Evolutionary conservation across 129 eudicot genomes (phyloP), one percentile per base, ranked within the genome.

Genomic region (Pseudognaphalium luteoalbum): DNA sequence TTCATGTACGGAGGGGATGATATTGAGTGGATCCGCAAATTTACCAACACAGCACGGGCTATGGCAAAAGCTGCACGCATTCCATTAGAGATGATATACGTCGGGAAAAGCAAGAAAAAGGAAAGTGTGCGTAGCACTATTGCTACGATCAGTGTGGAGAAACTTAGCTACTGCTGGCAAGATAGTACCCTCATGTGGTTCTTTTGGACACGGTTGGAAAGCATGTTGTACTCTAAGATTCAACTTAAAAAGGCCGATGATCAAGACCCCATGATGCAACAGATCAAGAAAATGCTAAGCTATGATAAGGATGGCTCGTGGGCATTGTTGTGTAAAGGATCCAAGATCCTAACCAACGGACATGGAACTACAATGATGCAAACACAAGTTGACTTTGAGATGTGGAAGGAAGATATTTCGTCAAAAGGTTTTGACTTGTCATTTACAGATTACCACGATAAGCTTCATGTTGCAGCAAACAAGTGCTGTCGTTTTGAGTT

Each of bases 221-320:
- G 92, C 92, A 93, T 93, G 98, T 77, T 90, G 81, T 82, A 81
- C 83, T 93, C 98, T 41, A 93, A 88, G 85, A 76, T 85, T 16
- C 92, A 93, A 59, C 78, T 81, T 2, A 88, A 83, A 9, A 71
- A 68, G 51, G 78, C 83, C 2, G 84, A 78, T 15, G 93, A 90
- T 22, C 76, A 67, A 11, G 98, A 93, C 77, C 79, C 34, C 7
- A 58, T 87, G 32, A 82, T 93, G 87, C 89, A 87, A 66, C 86
- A 90, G 60, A 81, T 93, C 78, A 79, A 86, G 83, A 87, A 86
- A 29, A 69, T 93, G 5, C 80, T 90, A 8, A 88, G 94, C 70
- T 86, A 47, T 21, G 98, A 92, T 75, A 86, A 85, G 77, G 79
- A 83, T 35, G 86, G 86, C 0, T 81, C 92, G 2, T 92, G 98